These are phyloP conservation scores for Eremothecium sinecaudum DNA, from an alignment of 1,139 yeast species.

Conservation along the genomic window DNA sequence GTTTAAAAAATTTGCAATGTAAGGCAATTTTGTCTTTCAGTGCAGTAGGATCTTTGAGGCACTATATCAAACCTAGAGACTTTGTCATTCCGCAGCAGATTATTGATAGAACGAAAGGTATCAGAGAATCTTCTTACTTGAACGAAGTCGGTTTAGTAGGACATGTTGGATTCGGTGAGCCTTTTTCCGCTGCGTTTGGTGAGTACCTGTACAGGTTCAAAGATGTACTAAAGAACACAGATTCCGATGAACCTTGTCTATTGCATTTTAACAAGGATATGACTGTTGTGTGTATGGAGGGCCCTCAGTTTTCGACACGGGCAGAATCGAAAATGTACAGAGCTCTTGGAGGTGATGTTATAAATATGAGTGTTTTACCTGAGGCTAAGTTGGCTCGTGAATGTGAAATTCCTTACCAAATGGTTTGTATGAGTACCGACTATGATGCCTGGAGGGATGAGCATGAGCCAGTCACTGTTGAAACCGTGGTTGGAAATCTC, in stretches of 20 bases:
- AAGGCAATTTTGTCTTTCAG: constrained; percentile 84
- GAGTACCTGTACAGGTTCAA: constrained; percentile 49
- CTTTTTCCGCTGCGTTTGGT: constrained; percentile 72
- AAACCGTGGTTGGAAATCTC: constrained; percentile 85
- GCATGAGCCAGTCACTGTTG: constrained; percentile 95
- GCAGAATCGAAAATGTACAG: constrained; percentile 92
- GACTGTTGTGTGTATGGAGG: constrained; percentile 94
- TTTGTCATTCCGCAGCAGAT: constrained; percentile 92
- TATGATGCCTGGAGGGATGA: constrained; percentile 96
- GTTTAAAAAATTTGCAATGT: constrained; percentile 79
- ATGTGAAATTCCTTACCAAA: constrained; percentile 92
- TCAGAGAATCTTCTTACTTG: constrained; percentile 81
- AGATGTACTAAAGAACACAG: constrained; percentile 47
- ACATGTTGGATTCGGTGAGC: constrained; percentile 96
- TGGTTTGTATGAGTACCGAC: constrained; percentile 98
- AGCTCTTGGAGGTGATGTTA: constrained; percentile 87
- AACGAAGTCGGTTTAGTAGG: constrained; percentile 85
- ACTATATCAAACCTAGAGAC: constrained; percentile 84
- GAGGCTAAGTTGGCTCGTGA: constrained; percentile 95
- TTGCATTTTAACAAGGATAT: constrained; percentile 47
- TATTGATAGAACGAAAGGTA: constrained; percentile 94
- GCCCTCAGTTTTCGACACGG: constrained; percentile 94
- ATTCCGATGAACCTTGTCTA: constrained; percentile 24
- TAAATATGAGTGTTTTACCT: constrained; percentile 93
- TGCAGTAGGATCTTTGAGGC: constrained; percentile 93